These are phyloP conservation scores for Tolypocladium amazonense DNA, from an alignment of 2,329 filamentous ascomycete species.

Conservation along the genomic window DNA sequence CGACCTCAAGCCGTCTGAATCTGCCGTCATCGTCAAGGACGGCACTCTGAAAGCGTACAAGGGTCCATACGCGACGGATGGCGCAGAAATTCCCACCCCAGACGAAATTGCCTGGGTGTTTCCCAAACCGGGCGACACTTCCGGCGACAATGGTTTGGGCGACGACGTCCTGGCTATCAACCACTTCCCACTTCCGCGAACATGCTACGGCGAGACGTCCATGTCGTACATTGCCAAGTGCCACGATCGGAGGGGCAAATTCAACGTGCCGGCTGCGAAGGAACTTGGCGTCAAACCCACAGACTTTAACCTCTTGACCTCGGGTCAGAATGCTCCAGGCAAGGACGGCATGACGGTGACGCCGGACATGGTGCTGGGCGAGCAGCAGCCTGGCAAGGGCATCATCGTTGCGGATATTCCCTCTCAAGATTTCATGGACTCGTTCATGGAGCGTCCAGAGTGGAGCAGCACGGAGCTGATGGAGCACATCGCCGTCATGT, in stretches of 20 bases:
- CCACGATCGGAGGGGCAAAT: slow-evolving; percentile 69
- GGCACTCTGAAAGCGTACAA: slow-evolving; percentile 59
- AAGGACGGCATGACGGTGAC: slow-evolving; percentile 60
- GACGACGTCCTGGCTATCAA: slow-evolving; percentile 12
- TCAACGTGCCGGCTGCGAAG: slow-evolving; percentile 55
- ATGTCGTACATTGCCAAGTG: slow-evolving; percentile 81
- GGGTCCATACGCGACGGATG: slow-evolving; percentile 38
- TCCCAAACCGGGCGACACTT: slow-evolving; percentile 6
- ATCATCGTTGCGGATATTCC: slow-evolving; percentile 76
- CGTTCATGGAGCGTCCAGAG: slow-evolving; percentile 60
- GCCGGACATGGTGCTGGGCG: slow-evolving; percentile 76
- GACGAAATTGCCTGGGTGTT: slow-evolving; percentile 18
- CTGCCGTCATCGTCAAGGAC: slow-evolving; percentile 49
- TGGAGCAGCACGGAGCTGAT: slow-evolving; percentile 58
- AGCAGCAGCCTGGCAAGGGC: slow-evolving; percentile 56
- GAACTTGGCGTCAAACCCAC: slow-evolving; percentile 49
- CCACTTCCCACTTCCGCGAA: slow-evolving; percentile 48
- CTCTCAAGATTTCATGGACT: slow-evolving; percentile 55
- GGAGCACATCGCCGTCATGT: slow-evolving; percentile 53
- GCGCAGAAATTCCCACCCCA: slow-evolving; percentile 7
- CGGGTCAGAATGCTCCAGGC: slow-evolving; percentile 52
- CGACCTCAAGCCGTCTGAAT: slow-evolving; percentile 17
- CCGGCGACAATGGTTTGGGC: slow-evolving; percentile 3
- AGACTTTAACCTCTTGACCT: slow-evolving; percentile 49
- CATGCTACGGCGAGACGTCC: slow-evolving; percentile 53